A percentile compares a stretch with the other conserved stretches of the same genome.
These are phyloP conservation scores for Sclerotinia glacialis DNA, from an alignment of 2,329 filamentous ascomycete genomes.

Conservation along the genomic window DNA sequence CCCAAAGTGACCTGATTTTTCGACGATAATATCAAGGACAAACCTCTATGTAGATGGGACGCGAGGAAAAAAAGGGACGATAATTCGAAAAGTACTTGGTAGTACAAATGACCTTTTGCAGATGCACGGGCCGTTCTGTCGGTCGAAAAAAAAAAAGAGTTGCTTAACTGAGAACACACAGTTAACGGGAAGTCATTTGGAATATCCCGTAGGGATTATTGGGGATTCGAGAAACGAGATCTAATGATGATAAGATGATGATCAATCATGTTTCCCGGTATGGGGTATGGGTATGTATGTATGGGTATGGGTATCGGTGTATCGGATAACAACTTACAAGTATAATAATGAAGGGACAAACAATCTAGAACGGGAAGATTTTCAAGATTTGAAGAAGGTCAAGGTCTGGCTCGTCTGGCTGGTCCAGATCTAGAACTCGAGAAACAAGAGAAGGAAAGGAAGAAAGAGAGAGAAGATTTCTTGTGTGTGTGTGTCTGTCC, in stretches of 20 bases:
- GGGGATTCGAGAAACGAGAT: neutral
- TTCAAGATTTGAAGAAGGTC: neutral
- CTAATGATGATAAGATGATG: conserved; percentile 1
- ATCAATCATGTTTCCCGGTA: neutral
- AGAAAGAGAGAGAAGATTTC: conserved; percentile 12
- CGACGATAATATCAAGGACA: conserved; percentile 4
- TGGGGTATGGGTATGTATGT: neutral
- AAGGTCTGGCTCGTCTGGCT: conserved; percentile 17
- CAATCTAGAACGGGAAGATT: conserved; percentile 14
- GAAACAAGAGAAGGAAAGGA: neutral
- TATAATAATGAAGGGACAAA: neutral
- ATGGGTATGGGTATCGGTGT: neutral
- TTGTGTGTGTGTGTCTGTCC: conserved; percentile 3
- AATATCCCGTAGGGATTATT: conserved; percentile 11
- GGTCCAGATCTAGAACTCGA: conserved; percentile 12
- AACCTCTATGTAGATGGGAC: conserved; percentile 12
- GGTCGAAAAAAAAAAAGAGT: conserved; percentile 3
- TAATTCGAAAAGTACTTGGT: conserved; percentile 1
- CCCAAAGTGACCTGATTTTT: neutral
- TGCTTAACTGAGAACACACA: conserved; percentile 11
- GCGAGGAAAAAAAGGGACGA: neutral
- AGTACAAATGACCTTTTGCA: conserved; percentile 19
- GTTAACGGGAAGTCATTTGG: conserved; percentile 15
- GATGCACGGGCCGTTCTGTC: conserved; percentile 12
- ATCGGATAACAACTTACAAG: conserved; percentile 9